These are phyloP conservation scores for Babesia bigemina DNA, from an alignment of 169 alveolate genomes.

Conservation along the genomic window DNA sequence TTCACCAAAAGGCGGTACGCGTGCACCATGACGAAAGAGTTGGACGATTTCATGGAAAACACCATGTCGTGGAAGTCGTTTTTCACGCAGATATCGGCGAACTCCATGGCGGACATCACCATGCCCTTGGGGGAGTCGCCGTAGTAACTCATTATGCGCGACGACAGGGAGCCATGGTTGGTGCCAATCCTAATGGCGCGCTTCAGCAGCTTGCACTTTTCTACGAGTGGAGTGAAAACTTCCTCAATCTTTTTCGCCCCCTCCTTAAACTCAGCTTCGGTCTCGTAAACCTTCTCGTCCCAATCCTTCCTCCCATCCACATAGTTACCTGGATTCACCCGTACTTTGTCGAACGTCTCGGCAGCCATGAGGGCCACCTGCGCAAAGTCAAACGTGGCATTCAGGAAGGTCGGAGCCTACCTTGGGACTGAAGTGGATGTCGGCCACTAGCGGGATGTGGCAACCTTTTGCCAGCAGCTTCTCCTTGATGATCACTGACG, in stretches of 20 bases:
- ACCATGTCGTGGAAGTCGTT: conserved; percentile 75
- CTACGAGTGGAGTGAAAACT: conserved; percentile 75
- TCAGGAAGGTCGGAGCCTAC: conserved; percentile 1
- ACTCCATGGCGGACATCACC: conserved; percentile 85
- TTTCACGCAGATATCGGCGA: conserved; percentile 78
- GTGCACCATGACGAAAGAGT: conserved; percentile 79
- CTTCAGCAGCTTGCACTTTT: conserved; percentile 73
- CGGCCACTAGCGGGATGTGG: conserved; percentile 82
- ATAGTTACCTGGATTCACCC: conserved; percentile 85
- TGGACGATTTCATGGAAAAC: conserved; percentile 84
- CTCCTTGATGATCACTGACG: conserved; percentile 71
- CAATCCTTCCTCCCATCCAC: conserved; percentile 83
- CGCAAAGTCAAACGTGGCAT: background rate
- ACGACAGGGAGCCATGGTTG: conserved; percentile 82
- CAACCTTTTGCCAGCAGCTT: conserved; percentile 68
- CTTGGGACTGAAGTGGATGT: conserved; percentile 82
- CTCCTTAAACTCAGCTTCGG: conserved; percentile 73
- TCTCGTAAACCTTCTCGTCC: conserved; percentile 73
- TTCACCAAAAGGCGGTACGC: conserved; percentile 80
- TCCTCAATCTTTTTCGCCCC: conserved; percentile 69
- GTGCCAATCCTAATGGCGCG: conserved; percentile 83
- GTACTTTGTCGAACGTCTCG: conserved; percentile 81
- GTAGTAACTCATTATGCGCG: conserved; percentile 78
- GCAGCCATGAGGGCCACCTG: conserved; percentile 82
- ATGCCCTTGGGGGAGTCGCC: conserved; percentile 86